Percentiles rank a stretch among this genome's conserved stretches.
phyloP scores from a whole-genome alignment of 768 basidiomycete genomes.

The Mycena chlorophos region DNA sequence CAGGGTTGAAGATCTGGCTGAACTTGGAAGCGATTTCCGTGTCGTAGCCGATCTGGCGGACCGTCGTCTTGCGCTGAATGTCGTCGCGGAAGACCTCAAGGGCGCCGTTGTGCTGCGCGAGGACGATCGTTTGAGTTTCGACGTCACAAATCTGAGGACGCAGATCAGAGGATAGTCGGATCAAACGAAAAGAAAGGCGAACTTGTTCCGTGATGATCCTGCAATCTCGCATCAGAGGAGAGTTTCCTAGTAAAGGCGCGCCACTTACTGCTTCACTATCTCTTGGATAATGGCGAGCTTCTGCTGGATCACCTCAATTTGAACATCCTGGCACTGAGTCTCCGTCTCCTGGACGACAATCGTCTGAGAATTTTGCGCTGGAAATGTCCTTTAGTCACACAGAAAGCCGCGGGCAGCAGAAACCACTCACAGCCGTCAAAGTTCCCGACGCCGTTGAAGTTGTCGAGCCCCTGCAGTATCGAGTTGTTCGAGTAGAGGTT shows the following conservation, averaged over 20 bases:
- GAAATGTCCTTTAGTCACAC: neutral
- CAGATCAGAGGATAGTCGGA: neutral
- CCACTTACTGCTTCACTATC: constrained; percentile 27
- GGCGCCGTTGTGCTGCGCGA: constrained; percentile 21
- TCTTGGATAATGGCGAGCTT: constrained; percentile 30
- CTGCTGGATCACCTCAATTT: constrained; percentile 30
- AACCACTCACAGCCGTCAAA: constrained; percentile 11
- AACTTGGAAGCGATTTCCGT: constrained; percentile 16
- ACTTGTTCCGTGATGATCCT: constrained; percentile 30
- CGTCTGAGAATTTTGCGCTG: constrained; percentile 14
- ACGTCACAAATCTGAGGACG: constrained; percentile 29
- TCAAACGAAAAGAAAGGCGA: neutral
- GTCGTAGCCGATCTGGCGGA: constrained; percentile 25
- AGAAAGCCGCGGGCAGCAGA: constrained; percentile 11
- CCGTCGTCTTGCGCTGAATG: constrained; percentile 18
- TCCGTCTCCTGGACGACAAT: constrained; percentile 23
- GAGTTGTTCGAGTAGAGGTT: constrained; percentile 25
- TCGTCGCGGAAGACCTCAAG: constrained; percentile 25
- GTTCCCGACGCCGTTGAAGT: constrained; percentile 24
- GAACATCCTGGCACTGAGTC: constrained; percentile 7
- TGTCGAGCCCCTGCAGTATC: constrained; percentile 24
- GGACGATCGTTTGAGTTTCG: constrained; percentile 30
- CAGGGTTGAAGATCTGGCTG: constrained; percentile 18
- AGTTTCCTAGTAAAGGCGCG: neutral
- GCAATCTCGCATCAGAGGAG: neutral